Conservation (phyloP, 768 basidiomycete species). For the Tulasnella sp. region DNA sequence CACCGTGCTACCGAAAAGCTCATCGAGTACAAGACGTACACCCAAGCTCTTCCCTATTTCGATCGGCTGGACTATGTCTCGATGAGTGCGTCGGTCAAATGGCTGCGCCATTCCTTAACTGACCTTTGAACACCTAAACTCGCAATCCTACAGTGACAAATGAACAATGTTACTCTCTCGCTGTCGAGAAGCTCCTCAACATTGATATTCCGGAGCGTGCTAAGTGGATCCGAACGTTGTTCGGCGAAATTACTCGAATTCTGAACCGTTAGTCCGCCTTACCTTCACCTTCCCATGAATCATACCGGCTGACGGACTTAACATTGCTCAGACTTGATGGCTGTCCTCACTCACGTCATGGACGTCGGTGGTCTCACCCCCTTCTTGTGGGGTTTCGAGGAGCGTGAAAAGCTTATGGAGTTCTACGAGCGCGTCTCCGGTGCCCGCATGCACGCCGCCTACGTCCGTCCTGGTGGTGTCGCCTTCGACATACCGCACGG, state of each 20-base stretch:
- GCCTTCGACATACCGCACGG: conserved; percentile 97
- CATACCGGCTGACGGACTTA: neutral
- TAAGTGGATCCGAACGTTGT: conserved; percentile 95
- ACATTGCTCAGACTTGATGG: conserved; percentile 69
- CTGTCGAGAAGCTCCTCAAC: conserved; percentile 96
- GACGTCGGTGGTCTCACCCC: conserved; percentile 97
- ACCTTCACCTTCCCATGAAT: neutral
- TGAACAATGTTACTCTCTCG: conserved; percentile 92
- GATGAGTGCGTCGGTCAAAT: conserved; percentile 66
- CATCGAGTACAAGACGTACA: conserved; percentile 98
- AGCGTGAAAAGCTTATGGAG: conserved; percentile 99
- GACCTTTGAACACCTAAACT: neutral
- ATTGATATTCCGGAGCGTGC: conserved; percentile 94
- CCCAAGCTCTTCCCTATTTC: conserved; percentile 95
- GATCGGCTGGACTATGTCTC: conserved; percentile 99
- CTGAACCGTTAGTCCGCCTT: conserved; percentile 61
- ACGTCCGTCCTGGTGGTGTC: conserved; percentile 94
- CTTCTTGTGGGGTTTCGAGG: conserved; percentile 99
- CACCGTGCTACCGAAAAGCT: conserved; percentile 98
- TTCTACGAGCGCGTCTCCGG: conserved; percentile 99
- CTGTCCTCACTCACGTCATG: conserved; percentile 89
- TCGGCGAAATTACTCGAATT: conserved; percentile 93
- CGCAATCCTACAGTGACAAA: conserved; percentile 69
- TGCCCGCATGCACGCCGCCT: conserved; percentile 94
- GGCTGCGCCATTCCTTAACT: neutral